Evolutionary conservation across 805 yeast species (phyloP), one percentile per base, ranked within the genome.

Genomic region (Candida gorgasii): DNA sequence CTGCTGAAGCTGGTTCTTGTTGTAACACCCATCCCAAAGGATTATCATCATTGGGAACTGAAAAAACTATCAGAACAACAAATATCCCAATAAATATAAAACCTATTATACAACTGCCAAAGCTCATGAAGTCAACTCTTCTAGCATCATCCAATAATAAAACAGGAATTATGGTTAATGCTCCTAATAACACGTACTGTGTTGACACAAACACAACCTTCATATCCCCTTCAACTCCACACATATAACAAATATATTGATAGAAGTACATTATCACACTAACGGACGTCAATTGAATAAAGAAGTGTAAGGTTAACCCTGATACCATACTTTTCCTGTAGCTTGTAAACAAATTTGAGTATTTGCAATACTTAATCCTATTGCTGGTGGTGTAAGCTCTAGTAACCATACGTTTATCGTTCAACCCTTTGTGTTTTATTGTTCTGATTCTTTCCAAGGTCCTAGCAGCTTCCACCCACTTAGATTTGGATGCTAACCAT

Each of bases 281-380:
- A 8, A 72, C 69, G 4, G 77, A 74, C 40, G 74, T 66, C n/a
- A 69, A 48, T 46, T 76, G 80, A n/a, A 68, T 62, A 4, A 74
- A 52, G 1, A 64, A 30, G 46, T 75, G 81, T 8, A 70, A 53
- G 0, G 57, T 18, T 0, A 69, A 45, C 1, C 78, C 80, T 37
- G 63, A 47, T 3, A 62, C 2, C 8, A 72, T 61, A 39, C 67
- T 69, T 19, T 57, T 59, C 50, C 67, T 58, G 31, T 66, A 61
- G 9, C 47, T 51, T 3, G 59, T 51, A 46, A 76, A 65, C 27
- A 75, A 54, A 27, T 69, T 62, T 36, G 45, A 35, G 40, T 54
- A 65, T 2, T 58, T 36, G 36, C 66, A 61, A 22, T 44, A 45
- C 31, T 43, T 46, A 11, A 52, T 45, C 12, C 47, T 47, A 3